Evolutionary conservation across 73 alveolate species (phyloP).

Genomic region (Tetrahymena elliotti): DNA sequence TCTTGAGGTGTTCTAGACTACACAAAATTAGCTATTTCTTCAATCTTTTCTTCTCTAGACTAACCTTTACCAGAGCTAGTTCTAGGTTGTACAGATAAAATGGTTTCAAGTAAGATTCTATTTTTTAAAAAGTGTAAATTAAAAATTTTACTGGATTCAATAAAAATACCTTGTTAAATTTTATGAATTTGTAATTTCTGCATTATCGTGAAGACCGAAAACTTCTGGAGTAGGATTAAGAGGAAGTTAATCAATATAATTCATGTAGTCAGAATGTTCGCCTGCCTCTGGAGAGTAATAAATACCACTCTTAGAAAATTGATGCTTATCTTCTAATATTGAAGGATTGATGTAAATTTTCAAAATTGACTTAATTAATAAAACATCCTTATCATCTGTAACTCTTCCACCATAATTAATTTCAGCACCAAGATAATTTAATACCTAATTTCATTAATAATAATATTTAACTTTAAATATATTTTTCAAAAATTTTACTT

Average conservation of each 20-base stretch:
- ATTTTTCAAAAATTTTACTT: conserved; percentile 28
- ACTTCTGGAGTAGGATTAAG: conserved; percentile 90
- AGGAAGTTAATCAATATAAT: conserved; percentile 80
- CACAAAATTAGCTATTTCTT: conserved; percentile 74
- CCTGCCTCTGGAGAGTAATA: conserved; percentile 95
- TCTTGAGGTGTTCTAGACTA: conserved; percentile 86
- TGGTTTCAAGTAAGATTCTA: conserved; percentile 78
- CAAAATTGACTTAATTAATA: conserved; percentile 89
- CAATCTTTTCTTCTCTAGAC: conserved; percentile 86
- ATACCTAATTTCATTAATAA: conserved; percentile 47
- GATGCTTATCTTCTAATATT: conserved; percentile 71
- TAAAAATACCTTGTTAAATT: conserved; percentile 69
- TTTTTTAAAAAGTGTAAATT: not conserved
- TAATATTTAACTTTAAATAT: not conserved
- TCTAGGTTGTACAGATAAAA: conserved; percentile 92
- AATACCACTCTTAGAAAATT: conserved; percentile 87
- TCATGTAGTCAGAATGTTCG: conserved; percentile 89
- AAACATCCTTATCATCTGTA: conserved; percentile 88
- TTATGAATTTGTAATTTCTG: conserved; percentile 91
- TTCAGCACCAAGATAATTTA: conserved; percentile 91
- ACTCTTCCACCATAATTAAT: conserved; percentile 98
- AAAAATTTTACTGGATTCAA: not conserved
- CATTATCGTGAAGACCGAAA: conserved; percentile 96
- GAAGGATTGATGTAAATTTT: conserved; percentile 88
- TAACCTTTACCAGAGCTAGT: conserved; percentile 89